Base-by-base conservation (phyloP, 2,329 filamentous ascomycete genomes). In the Ophiostoma sp. region DNA sequence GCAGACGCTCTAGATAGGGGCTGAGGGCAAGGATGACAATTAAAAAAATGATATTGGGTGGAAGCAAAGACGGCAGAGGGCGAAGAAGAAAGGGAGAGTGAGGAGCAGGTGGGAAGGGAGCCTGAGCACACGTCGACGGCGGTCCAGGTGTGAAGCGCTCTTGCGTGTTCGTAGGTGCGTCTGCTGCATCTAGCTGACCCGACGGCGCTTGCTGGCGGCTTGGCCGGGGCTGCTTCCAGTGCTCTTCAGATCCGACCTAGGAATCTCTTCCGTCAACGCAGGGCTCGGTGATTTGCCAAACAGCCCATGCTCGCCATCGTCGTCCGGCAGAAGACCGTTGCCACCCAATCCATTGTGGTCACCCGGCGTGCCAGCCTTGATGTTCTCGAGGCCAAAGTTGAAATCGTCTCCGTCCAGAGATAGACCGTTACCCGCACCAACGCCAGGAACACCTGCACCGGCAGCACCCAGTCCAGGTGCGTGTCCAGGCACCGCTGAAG, bases 221-320 rank as follows among this genome's bases (percentile, higher is more conserved):
- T 64, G 63, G 7, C 45, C 44, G 3, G 67, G 67, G 16, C 67
- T 68, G 44, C 60, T 68, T 9, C 44, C 64, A 5, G n/a, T 18
- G 55, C 67, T 66, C 44, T 40, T 40, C 11, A 68, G 52, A 18
- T 68, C 67, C 16, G 55, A 63, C 27, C 67, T 58, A 55, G 18
- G 42, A 36, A 68, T 68, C 67, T 68, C 67, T 27, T 68, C 67
- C 4, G 67, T 68, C 64, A 66, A 12, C 5, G 67, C 67, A 55
- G 67, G 67, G 18, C 67, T 68, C 4, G 67, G 67, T 36, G 67
- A 66, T 14, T 66, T 66, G 55, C 64, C 67, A 66, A 68, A 68
- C 42, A 68, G 67, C 2, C 58, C 64, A n/a, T 68, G n/a, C 41
- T 14, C 42, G 64, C 42, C 44, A 42, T 66, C 67, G 42, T 68